Conservation (phyloP, 2,329 filamentous ascomycete species). For the Botryotinia globosa region DNA sequence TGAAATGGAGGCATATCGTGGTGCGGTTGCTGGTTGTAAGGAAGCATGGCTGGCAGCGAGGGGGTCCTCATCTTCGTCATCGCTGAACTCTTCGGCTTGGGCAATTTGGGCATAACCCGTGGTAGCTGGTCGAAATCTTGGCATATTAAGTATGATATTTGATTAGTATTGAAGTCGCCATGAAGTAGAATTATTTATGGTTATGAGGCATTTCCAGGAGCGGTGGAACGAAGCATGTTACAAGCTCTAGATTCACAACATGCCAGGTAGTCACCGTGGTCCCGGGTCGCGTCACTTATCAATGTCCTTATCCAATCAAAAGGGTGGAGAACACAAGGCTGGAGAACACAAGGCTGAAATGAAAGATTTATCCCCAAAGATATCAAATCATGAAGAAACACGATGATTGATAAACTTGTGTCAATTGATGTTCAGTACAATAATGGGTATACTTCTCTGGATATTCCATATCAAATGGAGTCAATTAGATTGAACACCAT, state of each 20-base stretch:
- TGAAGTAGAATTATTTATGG: conserved; percentile 5
- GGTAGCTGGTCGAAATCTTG: conserved; percentile 54
- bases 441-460: background rate
- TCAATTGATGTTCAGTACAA: background rate
- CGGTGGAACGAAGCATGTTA: conserved; percentile 8
- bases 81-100: conserved; percentile 67
- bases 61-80: conserved; percentile 65
- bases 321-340: conserved; percentile 16
- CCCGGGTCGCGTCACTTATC: conserved; percentile 14
- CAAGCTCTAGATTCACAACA: conserved; percentile 10
- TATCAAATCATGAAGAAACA: conserved; percentile 12
- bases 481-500: background rate
- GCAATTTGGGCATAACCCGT: conserved; percentile 84
- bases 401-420: background rate
- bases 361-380: background rate
- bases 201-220: conserved; percentile 2
- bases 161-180: conserved; percentile 11
- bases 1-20: conserved; percentile 62
- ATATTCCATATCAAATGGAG: background rate
- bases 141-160: conserved; percentile 28
- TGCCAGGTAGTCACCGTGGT: conserved; percentile 10
- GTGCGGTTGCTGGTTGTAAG: conserved; percentile 53
- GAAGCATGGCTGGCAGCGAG: conserved; percentile 52
- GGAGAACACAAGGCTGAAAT: conserved; percentile 19
- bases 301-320: conserved; percentile 11